Evolutionary conservation across 2,329 filamentous ascomycete species (phyloP).

Genomic region (Elsinoe australis): DNA sequence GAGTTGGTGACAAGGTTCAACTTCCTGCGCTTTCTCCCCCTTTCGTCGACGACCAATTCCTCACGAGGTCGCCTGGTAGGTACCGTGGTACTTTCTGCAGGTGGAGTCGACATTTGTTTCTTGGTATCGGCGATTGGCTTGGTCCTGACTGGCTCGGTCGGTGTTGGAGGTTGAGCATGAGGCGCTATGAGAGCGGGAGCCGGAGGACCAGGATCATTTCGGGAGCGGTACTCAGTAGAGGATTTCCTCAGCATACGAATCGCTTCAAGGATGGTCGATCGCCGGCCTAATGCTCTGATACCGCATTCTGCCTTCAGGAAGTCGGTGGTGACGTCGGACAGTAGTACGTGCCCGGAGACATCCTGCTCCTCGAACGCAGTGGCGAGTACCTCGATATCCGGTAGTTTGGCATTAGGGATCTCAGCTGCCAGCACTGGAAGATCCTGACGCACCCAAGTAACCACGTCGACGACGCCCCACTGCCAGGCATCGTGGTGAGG

Average conservation of each 20-base stretch:
- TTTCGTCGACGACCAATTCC: conserved; percentile 24
- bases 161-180: not conserved
- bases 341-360: conserved; percentile 57
- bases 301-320: conserved; percentile 49
- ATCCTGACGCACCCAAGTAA: conserved; percentile 54
- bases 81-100: not conserved
- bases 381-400: conserved; percentile 49
- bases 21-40: conserved; percentile 31
- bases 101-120: conserved; percentile 1
- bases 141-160: too few species aligned
- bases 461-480: conserved; percentile 64
- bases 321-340: conserved; percentile 48
- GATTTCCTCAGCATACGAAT: conserved; percentile 47
- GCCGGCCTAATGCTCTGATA: conserved; percentile 52
- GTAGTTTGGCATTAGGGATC: conserved; percentile 37
- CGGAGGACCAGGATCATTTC: not conserved
- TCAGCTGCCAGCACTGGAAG: conserved; percentile 21
- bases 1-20: conserved; percentile 21
- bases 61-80: conserved; percentile 22
- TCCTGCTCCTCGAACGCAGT: conserved; percentile 52
- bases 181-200: too few species aligned
- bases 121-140: too few species aligned
- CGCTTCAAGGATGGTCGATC: conserved; percentile 50
- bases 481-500: conserved; percentile 55
- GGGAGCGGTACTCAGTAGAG: not conserved